phyloP scores from a whole-genome alignment of 257 asterid genomes.

The Gynochthodes officinalis region DNA sequence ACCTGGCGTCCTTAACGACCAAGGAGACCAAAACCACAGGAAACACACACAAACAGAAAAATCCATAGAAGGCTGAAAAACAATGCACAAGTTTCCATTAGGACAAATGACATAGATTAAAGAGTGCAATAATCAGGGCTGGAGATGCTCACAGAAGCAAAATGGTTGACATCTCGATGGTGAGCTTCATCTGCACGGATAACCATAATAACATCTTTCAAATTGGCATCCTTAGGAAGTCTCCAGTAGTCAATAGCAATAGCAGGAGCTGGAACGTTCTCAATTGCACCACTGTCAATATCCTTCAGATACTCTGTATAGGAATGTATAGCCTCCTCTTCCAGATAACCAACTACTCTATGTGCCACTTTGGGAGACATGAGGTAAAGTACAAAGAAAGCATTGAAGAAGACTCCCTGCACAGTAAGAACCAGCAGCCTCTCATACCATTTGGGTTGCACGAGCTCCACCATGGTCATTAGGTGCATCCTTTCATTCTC shows the following conservation, averaged over 20 bases:
- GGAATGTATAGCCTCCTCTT: conserved; percentile 93
- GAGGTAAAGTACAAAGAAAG: conserved; percentile 66
- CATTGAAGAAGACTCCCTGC: conserved; percentile 89
- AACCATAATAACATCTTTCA: conserved; percentile 73
- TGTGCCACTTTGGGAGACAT: conserved; percentile 83
- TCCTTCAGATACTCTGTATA: conserved; percentile 76
- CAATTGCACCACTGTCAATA: conserved; percentile 60
- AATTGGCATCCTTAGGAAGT: conserved; percentile 66
- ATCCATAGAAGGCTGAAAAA: background rate
- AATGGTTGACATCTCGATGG: conserved; percentile 96
- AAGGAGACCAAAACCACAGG: background rate
- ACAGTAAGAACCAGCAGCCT: conserved; percentile 73
- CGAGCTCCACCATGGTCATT: conserved; percentile 96
- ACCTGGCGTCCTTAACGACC: background rate
- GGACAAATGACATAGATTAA: background rate
- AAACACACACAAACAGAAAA: background rate
- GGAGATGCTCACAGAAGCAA: conserved; percentile 72
- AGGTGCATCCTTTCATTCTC: conserved; percentile 97
- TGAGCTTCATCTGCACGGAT: conserved; percentile 97
- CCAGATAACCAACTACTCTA: conserved; percentile 87
- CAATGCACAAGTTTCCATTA: too few species aligned
- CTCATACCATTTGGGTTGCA: conserved; percentile 88
- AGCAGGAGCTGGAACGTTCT: conserved; percentile 80
- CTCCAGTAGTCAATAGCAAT: conserved; percentile 95
- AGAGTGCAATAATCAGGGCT: background rate